Conservation (phyloP, 176 grass and related monocot species). For the Carex scoparia region DNA sequence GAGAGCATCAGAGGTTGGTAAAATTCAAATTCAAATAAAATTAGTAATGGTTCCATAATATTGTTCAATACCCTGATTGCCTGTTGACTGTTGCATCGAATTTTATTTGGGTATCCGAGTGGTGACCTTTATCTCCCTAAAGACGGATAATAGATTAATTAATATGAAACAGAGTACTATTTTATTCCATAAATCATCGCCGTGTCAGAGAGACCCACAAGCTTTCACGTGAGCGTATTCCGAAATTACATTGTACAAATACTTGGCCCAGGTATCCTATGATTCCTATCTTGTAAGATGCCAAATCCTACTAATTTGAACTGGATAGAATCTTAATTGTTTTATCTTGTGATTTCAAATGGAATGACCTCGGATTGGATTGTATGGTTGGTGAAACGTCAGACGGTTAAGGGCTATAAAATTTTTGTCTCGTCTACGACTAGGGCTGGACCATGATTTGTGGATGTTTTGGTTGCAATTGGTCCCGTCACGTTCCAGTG, state of each 20-base stretch:
- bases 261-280: neutral
- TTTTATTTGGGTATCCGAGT: neutral
- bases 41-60: no score
- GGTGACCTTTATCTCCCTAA: neutral
- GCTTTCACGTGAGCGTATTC: slow-evolving; percentile 5
- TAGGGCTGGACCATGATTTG: neutral
- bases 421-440: neutral
- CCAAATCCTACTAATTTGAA: neutral
- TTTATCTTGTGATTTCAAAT: neutral
- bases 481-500: no score
- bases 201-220: slow-evolving; percentile 12
- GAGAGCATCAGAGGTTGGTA: no score
- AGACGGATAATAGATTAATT: neutral
- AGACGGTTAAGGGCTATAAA: neutral
- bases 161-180: neutral
- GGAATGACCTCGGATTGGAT: neutral
- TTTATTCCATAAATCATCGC: neutral
- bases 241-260: neutral
- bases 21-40: no score
- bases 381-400: neutral
- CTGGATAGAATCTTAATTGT: neutral
- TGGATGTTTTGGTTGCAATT: neutral
- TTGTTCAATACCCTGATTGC: no score
- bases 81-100: no score
- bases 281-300: neutral